Conservation (phyloP, 148 eudicot species). For the Limonium bicolor region DNA sequence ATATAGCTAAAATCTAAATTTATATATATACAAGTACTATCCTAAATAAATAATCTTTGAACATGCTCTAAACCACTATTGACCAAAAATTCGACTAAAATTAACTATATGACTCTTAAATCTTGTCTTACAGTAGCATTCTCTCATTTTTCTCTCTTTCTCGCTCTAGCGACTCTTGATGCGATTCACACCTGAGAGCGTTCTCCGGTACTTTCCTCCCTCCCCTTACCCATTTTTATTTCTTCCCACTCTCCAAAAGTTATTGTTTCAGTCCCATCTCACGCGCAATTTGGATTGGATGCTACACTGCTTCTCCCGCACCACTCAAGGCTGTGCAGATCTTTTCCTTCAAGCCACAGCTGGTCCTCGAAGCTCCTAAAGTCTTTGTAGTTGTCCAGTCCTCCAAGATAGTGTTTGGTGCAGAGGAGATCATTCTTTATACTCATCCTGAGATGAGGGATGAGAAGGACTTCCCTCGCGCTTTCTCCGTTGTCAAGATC, state of each 20-base stretch:
- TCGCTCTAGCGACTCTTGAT: too few relatives aligned
- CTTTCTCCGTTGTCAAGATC: slow-evolving; percentile 62
- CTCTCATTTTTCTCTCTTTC: too few relatives aligned
- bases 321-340: slow-evolving; percentile 20
- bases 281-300: slow-evolving; percentile 25
- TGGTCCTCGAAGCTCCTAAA: slow-evolving; percentile 48
- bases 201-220: too few relatives aligned
- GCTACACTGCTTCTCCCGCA: slow-evolving; percentile 7
- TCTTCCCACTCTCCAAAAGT: slow-evolving; percentile 17
- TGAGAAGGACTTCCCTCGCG: slow-evolving; percentile 55
- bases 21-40: too few relatives aligned
- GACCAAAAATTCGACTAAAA: too few relatives aligned
- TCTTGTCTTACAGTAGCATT: too few relatives aligned
- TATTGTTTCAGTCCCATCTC: slow-evolving; percentile 1
- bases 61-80: too few relatives aligned
- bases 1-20: too few relatives aligned
- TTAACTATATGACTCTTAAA: too few relatives aligned
- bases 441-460: slow-evolving; percentile 61
- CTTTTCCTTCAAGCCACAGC: slow-evolving; percentile 46
- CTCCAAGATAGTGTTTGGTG: slow-evolving; percentile 72
- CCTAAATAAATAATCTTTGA: too few relatives aligned
- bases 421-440: slow-evolving; percentile 46
- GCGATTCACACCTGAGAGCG: too few relatives aligned
- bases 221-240: neutral
- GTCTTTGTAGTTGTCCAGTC: slow-evolving; percentile 67